Base-by-base conservation (phyloP, 2,329 filamentous ascomycete species). In the Trichoderma sp. region DNA sequence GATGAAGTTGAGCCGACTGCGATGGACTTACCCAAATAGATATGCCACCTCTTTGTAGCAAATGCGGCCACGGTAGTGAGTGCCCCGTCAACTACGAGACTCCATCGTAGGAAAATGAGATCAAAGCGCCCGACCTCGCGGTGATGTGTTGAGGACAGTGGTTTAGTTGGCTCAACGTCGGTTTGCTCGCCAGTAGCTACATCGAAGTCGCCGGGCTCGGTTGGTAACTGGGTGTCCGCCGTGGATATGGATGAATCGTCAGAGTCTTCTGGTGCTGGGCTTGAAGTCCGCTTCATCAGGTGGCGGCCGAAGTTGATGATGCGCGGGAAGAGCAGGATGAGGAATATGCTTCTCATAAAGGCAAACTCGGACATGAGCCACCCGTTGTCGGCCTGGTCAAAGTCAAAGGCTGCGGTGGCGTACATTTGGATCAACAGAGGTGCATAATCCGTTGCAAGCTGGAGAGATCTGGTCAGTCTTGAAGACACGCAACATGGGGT, bases 391-490 rank as follows among this genome's bases (percentile, higher is more conserved):
- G 78, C 82, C n/a, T 87, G 86, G 58, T 80, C 79, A 69, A 88
- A 89, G 69, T 82, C 79, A 71, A 88, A 88, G 0, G 79, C 80
- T 1, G 86, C 83, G 0, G 86, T 88, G 2, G 85, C 85, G 68
- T 88, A 88, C 81, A 88, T 83, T 71, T 88, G 87, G 37, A 88
- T 83, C 0, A 92, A 79, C 0, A 87, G 82, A 0, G 88, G 87
- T 0, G 90, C 89, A 68, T 91, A 92, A 1, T 88, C 89, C 0
- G 90, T 92, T 0, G 90, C 89, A 1, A 92, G 82, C 75, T 85
- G 67, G 7, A 24, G 29, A n/a, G 21, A 14, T 52, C 55, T 40
- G 13, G 40, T 67, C n/a, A 67, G 64, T n/a, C 4, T 13, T 27
- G 11, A 40, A 29, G 10, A 5, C 1, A 52, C 4, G 13, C 1